Base-by-base conservation (phyloP, 495 filamentous ascomycete species). In the Aspergillus hancockii region DNA sequence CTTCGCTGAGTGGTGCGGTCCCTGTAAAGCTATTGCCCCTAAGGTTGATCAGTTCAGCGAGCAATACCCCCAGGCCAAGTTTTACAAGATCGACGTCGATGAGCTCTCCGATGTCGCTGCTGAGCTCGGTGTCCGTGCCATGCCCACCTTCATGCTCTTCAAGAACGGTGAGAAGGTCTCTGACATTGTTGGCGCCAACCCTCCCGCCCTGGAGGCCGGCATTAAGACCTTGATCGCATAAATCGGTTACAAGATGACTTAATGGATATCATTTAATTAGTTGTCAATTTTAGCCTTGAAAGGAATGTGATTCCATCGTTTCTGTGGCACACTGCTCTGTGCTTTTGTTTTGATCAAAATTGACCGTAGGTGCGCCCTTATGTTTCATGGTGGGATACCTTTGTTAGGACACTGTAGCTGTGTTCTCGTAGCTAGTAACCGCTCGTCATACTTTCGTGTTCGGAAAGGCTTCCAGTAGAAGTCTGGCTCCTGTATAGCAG, bases 61-160 rank as follows among this genome's bases (percentile, higher is more conserved):
- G 32, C 62, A 68, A 19, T 79, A 81, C 74, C 49, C 79, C 58
- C 64, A 75, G 54, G 81, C 85, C 65, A 79, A 84, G 71, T 97
- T 97, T 79, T 88, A 84, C 84, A 95, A 97, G 83, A 73, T 98
- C 70, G 92, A 98, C 76, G 92, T 98, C 60, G 94, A 98, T 74
- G 78, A 89, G 60, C 77, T 93, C 28, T 73, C 86, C 57, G 84
- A 89, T 0, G 85, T 96, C 16, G 88, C 90, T 36, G 82, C 88
- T 65, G 85, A 95, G 67, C 85, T 94, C 55, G 85, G 85, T 62
- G 84, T 98, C 77, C 88, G 90, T 65, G 92, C 94, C 67, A 98
- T 98, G 94, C 94, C 94, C 55, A 97, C 93, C 13, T 97, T 98
- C 79, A 58, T 86, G 21, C 73, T 95, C 64, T 97, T 92, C 83